Conservation (phyloP, 2,329 filamentous ascomycete species). For the Colletotrichum costaricense region DNA sequence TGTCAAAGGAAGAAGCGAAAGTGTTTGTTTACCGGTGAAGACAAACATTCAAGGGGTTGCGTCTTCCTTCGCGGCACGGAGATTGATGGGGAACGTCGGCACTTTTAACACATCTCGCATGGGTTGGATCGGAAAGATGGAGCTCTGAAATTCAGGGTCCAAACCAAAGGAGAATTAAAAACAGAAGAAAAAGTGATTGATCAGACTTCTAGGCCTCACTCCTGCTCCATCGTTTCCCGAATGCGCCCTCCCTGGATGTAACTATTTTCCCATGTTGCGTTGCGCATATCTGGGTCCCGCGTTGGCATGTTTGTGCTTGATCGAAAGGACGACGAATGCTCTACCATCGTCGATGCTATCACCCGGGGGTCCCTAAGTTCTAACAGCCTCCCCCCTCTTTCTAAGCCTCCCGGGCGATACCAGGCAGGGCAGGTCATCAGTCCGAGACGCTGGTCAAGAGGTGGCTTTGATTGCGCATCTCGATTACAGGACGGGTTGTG, state of each 20-base stretch:
- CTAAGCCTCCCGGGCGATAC: neutral
- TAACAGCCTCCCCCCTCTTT: neutral
- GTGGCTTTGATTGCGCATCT: conserved; percentile 27
- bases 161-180: neutral
- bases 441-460: conserved; percentile 33
- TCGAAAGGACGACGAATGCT: neutral
- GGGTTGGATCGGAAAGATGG: neutral
- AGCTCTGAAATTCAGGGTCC: conserved; percentile 25
- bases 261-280: neutral
- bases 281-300: neutral
- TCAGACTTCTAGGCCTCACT: conserved; percentile 13
- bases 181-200: conserved; percentile 6
- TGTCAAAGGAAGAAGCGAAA: neutral
- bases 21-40: conserved; percentile 1
- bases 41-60: neutral
- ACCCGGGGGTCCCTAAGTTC: neutral
- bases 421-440: conserved; percentile 24
- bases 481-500: conserved; percentile 24
- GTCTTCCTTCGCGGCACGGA: neutral
- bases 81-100: neutral
- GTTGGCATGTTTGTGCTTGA: neutral
- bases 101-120: conserved; percentile 20
- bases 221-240: neutral
- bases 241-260: neutral
- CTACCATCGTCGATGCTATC: neutral